Evolutionary conservation across 768 basidiomycete species (phyloP).

Genomic region (Naganishia randhawae): DNA sequence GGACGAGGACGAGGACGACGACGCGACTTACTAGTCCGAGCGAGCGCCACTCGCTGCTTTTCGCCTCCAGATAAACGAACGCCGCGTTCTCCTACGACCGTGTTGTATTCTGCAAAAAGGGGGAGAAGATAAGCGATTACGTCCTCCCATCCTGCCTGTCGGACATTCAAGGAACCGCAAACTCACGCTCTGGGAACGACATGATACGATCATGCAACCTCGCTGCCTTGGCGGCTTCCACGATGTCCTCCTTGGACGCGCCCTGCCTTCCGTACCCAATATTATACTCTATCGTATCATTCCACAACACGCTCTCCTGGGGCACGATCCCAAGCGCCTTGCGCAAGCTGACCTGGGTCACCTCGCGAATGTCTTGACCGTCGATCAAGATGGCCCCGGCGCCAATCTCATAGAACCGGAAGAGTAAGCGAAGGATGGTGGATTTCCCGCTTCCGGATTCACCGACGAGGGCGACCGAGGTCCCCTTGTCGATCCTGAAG

Average conservation of each 20-base stretch:
- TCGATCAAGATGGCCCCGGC: conserved; percentile 80
- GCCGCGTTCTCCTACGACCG: conserved; percentile 82
- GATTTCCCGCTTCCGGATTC: conserved; percentile 57
- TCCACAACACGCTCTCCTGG: conserved; percentile 60
- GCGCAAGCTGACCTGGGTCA: conserved; percentile 75
- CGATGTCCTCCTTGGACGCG: conserved; percentile 67
- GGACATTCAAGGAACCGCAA: no score
- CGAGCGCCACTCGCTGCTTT: conserved; percentile 84
- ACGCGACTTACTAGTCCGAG: conserved; percentile 58
- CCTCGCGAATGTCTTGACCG: conserved; percentile 78
- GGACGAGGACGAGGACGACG: background rate
- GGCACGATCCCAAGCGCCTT: conserved; percentile 85
- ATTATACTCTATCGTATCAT: conserved; percentile 48
- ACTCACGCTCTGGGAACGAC: conserved; percentile 66
- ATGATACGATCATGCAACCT: conserved; percentile 83
- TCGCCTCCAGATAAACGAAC: conserved; percentile 80
- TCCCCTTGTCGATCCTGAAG: conserved; percentile 81
- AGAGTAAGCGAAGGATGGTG: conserved; percentile 72
- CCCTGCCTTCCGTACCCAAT: conserved; percentile 73
- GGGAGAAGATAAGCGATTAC: background rate
- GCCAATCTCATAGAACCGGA: conserved; percentile 84
- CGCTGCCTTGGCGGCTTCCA: conserved; percentile 72
- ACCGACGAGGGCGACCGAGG: conserved; percentile 77
- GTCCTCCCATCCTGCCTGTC: background rate
- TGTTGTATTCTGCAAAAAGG: conserved; percentile 59